Base-by-base conservation (phyloP, 441 rosid genomes). In the Arabidopsis hybrid region DNA sequence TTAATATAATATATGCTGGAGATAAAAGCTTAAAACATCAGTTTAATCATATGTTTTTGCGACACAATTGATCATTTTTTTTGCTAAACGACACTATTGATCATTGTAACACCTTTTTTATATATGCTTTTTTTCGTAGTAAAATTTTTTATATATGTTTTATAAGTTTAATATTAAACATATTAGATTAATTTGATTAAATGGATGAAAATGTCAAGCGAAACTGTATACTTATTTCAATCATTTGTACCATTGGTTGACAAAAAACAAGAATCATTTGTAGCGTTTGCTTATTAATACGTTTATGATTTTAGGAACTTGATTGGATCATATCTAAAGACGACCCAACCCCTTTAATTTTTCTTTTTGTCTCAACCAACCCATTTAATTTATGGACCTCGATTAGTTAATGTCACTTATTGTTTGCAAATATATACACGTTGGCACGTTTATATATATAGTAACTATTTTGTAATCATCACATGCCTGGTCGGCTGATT, bases 401-500 rank as follows among this genome's bases (percentile, higher is more conserved):
- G 26, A 66, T 40, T 31, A 55, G 40, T 58, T 57, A 53, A 42
- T 52, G 21, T 63, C 51, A 65, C 10, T 73, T 65, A 45, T 56
- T 57, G 71, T 56, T 65, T 26, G 17, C 34, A 73, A 46, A 65
- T 55, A 72, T 56, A 65, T 56, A 36, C 63, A 26, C 55, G 39
- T 72, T 56, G 59, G 17, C 51, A 65, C 42, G 14, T 35, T 45
- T 47, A 56, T 72, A 55, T 43, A 32, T 63, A 18, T 64, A 64
- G 57, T 52, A 62, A 64, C 18, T 55, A 64, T 35, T 64, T 49
- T 46, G 46, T n/a, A 53, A 18, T 14, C 39, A 43, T 14, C 70
- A 63, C 56, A 39, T 63, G 76, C 10, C 6, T 53, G 76, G 57
- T 72, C 49, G 17, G 56, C 63, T 71, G 43, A 39, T 51, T 39